Evolutionary conservation across 805 yeast genomes (phyloP).

Genomic region (Starmerella etchellsii): DNA sequence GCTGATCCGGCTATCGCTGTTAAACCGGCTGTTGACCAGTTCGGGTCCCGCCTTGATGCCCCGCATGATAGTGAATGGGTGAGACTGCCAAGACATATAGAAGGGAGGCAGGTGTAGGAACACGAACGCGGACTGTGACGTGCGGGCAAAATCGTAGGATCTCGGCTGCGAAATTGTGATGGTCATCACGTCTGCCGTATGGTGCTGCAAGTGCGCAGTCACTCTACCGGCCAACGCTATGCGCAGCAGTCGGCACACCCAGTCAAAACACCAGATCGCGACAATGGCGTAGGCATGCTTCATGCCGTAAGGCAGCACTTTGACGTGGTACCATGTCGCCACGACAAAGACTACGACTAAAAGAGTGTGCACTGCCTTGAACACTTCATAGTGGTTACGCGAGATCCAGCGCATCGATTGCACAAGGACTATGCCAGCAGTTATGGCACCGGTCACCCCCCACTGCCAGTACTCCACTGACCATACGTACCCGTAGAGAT

Average conservation of each 20-base stretch:
- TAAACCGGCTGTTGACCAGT: background rate
- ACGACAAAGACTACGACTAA: constrained; percentile 44
- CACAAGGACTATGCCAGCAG: constrained; percentile 33
- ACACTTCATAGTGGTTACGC: constrained; percentile 42
- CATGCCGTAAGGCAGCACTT: constrained; percentile 10
- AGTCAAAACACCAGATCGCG: constrained; percentile 60
- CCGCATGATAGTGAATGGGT: constrained; percentile 44
- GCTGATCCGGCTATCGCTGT: background rate
- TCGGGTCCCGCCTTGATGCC: background rate
- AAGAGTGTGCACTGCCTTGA: constrained; percentile 42
- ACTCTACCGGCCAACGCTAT: constrained; percentile 40
- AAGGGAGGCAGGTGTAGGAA: constrained; percentile 43
- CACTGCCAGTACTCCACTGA: constrained; percentile 19
- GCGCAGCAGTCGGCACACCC: constrained; percentile 42
- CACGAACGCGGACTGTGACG: constrained; percentile 35
- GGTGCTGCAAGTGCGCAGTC: constrained; percentile 18
- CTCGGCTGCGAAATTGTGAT: constrained; percentile 30
- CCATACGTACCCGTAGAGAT: constrained; percentile 22
- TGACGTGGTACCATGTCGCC: constrained; percentile 45
- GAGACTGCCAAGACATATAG: constrained; percentile 49
- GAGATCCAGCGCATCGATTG: constrained; percentile 43
- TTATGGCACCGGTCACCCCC: constrained; percentile 34
- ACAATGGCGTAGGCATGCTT: constrained; percentile 20
- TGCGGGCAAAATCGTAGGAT: constrained; percentile 27
- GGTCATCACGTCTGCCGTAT: constrained; percentile 25